These are phyloP conservation scores for Isatis tinctoria DNA, from an alignment of 345 rosid genomes.

Conservation along the genomic window DNA sequence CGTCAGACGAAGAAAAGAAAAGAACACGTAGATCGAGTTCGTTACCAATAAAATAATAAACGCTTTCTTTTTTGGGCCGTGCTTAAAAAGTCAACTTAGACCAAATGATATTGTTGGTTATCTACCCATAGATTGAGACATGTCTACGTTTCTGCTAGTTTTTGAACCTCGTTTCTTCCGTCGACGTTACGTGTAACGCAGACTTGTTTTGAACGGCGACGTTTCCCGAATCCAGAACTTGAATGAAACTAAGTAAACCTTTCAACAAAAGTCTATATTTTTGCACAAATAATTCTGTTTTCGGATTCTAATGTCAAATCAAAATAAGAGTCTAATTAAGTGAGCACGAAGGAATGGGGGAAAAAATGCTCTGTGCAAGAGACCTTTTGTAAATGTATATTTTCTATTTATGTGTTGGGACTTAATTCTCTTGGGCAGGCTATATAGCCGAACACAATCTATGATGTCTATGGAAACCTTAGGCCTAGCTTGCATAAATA, in stretches of 20 bases:
- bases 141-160: slow-evolving; percentile 4
- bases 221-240: background rate
- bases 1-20: background rate
- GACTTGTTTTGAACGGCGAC: slow-evolving; percentile 18
- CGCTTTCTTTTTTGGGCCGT: background rate
- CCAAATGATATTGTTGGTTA: slow-evolving; percentile 22
- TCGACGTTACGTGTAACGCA: slow-evolving; percentile 17
- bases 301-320: background rate
- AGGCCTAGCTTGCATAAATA: background rate
- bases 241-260: background rate
- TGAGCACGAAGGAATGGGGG: background rate
- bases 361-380: background rate
- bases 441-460: background rate
- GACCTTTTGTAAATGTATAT: background rate
- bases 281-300: background rate
- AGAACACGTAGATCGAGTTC: background rate
- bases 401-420: background rate
- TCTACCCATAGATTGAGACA: slow-evolving; percentile 19
- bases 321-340: background rate
- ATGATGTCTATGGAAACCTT: background rate
- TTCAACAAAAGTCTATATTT: slow-evolving; percentile 15
- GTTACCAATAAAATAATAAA: background rate
- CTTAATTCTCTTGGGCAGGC: background rate
- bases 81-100: slow-evolving; percentile 2
- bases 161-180: slow-evolving; percentile 16